phyloP scores from a whole-genome alignment of 805 yeast genomes.

The Debaryomyces maramus region DNA sequence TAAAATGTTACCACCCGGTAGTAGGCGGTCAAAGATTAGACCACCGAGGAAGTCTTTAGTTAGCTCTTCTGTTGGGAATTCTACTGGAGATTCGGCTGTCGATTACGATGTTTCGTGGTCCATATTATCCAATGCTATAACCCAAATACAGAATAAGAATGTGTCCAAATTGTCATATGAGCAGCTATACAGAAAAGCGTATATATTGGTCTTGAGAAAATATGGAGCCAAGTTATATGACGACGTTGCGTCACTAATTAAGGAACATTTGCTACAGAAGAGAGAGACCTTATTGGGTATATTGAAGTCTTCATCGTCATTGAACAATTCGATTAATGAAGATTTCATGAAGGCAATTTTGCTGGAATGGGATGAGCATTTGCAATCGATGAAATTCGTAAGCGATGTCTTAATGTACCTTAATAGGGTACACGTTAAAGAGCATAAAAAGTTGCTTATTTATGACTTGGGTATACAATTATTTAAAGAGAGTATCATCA shows the following conservation, averaged over 20 bases:
- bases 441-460: conserved; percentile 58
- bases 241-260: conserved; percentile 51
- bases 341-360: conserved; percentile 38
- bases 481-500: conserved; percentile 62
- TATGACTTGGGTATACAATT: conserved; percentile 73
- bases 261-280: conserved; percentile 40
- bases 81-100: conserved; percentile 29
- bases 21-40: conserved; percentile 57
- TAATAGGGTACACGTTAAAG: conserved; percentile 81
- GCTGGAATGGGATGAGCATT: conserved; percentile 68
- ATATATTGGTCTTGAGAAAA: conserved; percentile 70
- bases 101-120: conserved; percentile 71
- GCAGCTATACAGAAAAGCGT: conserved; percentile 76
- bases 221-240: conserved; percentile 66
- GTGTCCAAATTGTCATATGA: conserved; percentile 79
- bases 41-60: conserved; percentile 56
- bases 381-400: conserved; percentile 70
- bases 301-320: conserved; percentile 12
- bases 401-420: conserved; percentile 84
- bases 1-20: conserved; percentile 33
- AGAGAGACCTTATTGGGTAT: conserved; percentile 19
- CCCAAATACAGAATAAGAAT: conserved; percentile 67
- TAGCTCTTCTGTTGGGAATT: conserved; percentile 18
- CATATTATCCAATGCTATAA: conserved; percentile 63
- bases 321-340: conserved; percentile 20